Base-by-base conservation (phyloP, 2,329 filamentous ascomycete genomes). In the Volutella citrinella region DNA sequence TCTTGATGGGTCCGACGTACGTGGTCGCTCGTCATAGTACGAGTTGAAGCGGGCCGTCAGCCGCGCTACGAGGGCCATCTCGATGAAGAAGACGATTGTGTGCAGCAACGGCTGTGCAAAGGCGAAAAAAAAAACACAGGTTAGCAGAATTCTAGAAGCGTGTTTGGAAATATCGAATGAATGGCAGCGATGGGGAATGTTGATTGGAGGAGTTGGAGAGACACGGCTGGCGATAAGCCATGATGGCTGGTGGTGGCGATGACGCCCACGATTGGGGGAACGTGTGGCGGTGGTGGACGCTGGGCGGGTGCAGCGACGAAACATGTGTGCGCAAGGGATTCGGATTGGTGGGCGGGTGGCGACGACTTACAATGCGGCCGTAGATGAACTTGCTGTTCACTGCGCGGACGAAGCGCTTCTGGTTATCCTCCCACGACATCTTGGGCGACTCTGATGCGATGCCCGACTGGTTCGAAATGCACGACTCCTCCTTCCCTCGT, bases 21-120 rank as follows among this genome's bases (percentile, higher is more conserved):
- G 72, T 56, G 91, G 93, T 57, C 87, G 85, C 57, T 89, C 82
- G 49, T 87, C 83, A 76, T 97, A 98, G 69, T 94, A 95, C 49
- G 80, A 76, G 66, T 95, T 96, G 74, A 95, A 98, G 59, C 88
- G 87, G 52, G 87, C 78, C 27, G 83, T 82, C 35, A 98, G 70
- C 47, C 93, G 77, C 48, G 84, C 86, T 43, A 91, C 78, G 61
- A 95, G 81, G 38, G 80, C 81, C 80, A 97, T 87, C 66, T 98
- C 85, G 65, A 95, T 76, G 27, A 96, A 63, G 61, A 95, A 85
- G 45, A 96, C 77, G 55, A 94, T 71, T 40, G 81, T 73, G 69
- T 97, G 89, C 38, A 97, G 70, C 35, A 97, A 72, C 54, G 93
- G 91, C 93, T 97, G 62, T 46, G 22, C 42, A 43, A 22, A 22